Base-by-base conservation (phyloP, 1,284 basidiomycete genomes). In the Trichosporon sp. region DNA sequence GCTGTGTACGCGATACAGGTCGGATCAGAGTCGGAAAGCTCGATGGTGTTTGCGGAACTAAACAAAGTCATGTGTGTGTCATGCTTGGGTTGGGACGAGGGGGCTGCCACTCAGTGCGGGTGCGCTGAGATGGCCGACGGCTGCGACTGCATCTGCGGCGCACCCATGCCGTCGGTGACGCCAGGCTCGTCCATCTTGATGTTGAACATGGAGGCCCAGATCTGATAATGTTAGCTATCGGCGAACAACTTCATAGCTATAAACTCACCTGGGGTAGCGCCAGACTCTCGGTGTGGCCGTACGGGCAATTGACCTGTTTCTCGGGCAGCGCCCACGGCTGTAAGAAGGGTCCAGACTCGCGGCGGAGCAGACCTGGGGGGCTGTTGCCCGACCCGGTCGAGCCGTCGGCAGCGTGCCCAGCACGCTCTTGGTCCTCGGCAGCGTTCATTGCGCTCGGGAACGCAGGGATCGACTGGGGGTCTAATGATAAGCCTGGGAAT, bases 121-220 rank as follows among this genome's bases (percentile, higher is more conserved):
- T 60, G 56, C 18, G 56, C 56, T 13, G 56, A 31, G 15, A 60
- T n/a, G 4, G 56, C 56, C 29, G 56, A 60, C 7, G 56, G 56
- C 29, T 60, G 56, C 8, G 27, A 5, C 15, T 32, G 56, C 56
- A 60, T 64, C 25, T 64, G 27, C 34, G 38, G 35, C 27, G 25
- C 42, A 27, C 27, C 63, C 27, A 64, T 47, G 25, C 25, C 15
- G 15, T 29, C 63, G 15, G 5, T 29, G 8, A 64, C 63, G 5
- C 63, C 63, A 4, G 62, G 56, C 56, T 60, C 56, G 25, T 79
- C 77, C 66, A 80, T 67, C 67, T 78, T 80, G 69, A 81, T 80
- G 44, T 78, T 78, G 73, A 81, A 81, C 78, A 81, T 80, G 64
- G 67, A 73, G 7, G 80, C 80, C 80, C 80, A 81, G 69, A 80